phyloP scores from a whole-genome alignment of 352 stramenopile genomes.

The Blastocystis sp. region DNA sequence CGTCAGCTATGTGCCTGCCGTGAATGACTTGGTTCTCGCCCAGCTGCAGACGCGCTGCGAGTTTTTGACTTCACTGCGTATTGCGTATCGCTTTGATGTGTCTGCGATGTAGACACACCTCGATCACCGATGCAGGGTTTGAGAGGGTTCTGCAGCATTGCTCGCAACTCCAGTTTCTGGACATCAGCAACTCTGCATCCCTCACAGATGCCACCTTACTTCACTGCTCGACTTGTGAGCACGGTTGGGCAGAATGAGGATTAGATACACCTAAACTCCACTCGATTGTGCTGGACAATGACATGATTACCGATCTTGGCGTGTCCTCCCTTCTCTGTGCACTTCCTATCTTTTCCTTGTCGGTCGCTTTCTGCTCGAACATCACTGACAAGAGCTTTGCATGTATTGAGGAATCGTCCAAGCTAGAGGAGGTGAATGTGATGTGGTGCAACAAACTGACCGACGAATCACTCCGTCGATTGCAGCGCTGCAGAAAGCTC shows the following conservation, averaged over 20 bases:
- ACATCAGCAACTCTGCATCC: constrained; percentile 2
- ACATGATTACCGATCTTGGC: constrained; percentile 1
- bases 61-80: neutral
- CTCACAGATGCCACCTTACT: neutral
- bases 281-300: constrained; percentile 1
- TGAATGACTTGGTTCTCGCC: neutral
- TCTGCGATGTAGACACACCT: neutral
- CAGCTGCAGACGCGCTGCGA: neutral
- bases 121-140: neutral
- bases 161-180: neutral
- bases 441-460: constrained; percentile 55
- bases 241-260: neutral
- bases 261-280: neutral
- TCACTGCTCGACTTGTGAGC: neutral
- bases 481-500: constrained; percentile 20
- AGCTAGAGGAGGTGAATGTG: constrained; percentile 49
- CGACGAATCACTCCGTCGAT: neutral
- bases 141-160: neutral
- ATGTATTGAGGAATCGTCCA: neutral
- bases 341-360: neutral
- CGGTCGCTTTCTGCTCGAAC: neutral
- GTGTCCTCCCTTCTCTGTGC: neutral
- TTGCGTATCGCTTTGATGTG: neutral
- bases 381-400: constrained; percentile 14
- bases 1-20: constrained; percentile 25